phyloP scores from a whole-genome alignment of 2,329 filamentous ascomycete genomes.

The Fusarium sambucinum region DNA sequence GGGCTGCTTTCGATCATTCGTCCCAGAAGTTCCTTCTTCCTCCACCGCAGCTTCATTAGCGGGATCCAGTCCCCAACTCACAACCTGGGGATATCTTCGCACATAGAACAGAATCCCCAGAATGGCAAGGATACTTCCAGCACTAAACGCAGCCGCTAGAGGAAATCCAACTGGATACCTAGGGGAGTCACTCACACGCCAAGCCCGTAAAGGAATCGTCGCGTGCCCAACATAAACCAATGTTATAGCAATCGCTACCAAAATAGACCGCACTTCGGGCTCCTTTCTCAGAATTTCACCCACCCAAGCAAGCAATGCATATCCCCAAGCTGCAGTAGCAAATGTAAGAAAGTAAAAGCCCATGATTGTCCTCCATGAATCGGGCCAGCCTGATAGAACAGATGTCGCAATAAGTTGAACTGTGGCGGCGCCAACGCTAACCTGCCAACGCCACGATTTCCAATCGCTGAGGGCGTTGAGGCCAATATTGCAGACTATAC shows the following conservation, averaged over 20 bases:
- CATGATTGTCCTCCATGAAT: conserved; percentile 47
- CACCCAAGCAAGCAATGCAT: conserved; percentile 48
- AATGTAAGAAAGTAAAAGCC: conserved; percentile 54
- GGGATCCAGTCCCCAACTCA: conserved; percentile 31
- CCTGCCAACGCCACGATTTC: conserved; percentile 62
- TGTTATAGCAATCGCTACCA: conserved; percentile 38
- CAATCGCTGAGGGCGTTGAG: conserved; percentile 65
- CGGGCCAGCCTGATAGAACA: conserved; percentile 44
- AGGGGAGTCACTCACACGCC: conserved; percentile 41
- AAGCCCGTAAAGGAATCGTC: conserved; percentile 39
- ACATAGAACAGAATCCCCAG: conserved; percentile 40
- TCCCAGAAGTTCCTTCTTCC: not conserved
- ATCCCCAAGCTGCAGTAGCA: conserved; percentile 52
- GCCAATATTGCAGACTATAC: conserved; percentile 64
- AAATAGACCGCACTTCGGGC: conserved; percentile 45
- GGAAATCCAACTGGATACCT: conserved; percentile 41
- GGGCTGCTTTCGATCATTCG: conserved; percentile 3
- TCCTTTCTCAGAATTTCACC: conserved; percentile 49
- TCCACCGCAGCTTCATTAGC: not conserved
- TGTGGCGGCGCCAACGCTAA: conserved; percentile 62
- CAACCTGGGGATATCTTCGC: conserved; percentile 26
- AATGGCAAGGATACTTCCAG: conserved; percentile 38
- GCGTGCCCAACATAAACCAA: conserved; percentile 43
- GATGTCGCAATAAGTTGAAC: conserved; percentile 51
- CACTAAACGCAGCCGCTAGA: conserved; percentile 33